phyloP scores from a whole-genome alignment of 805 yeast genomes.

The Zygoascus flipseniorum region DNA sequence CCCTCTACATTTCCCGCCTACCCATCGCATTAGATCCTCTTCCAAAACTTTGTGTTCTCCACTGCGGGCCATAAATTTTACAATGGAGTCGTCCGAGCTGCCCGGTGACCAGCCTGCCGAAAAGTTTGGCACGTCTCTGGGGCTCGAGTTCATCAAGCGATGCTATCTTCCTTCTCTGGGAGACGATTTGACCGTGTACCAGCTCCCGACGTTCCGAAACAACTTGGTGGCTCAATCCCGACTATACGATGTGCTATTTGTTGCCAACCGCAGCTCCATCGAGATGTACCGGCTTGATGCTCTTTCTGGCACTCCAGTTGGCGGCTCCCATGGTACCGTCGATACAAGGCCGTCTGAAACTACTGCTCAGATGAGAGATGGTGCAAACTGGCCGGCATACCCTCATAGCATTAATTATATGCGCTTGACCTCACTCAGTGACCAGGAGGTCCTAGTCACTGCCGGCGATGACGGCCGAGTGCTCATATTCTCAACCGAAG shows the following conservation, averaged over 20 bases:
- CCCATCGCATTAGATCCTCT: too few relatives aligned
- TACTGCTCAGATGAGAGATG: slow-evolving; percentile 32
- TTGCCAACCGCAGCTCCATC: background rate
- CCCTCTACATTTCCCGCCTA: too few relatives aligned
- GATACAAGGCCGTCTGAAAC: slow-evolving; percentile 38
- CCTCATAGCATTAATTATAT: slow-evolving; percentile 53
- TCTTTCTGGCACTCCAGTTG: background rate
- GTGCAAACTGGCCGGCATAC: slow-evolving; percentile 43
- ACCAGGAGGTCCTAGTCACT: slow-evolving; percentile 35
- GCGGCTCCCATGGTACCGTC: slow-evolving; percentile 17
- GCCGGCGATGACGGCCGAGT: slow-evolving; percentile 52
- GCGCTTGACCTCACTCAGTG: slow-evolving; percentile 29
- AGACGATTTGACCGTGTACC: background rate
- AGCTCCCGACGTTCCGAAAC: slow-evolving; percentile 5
- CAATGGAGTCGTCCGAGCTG: background rate
- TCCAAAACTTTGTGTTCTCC: too few relatives aligned
- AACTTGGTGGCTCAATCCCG: slow-evolving; percentile 5
- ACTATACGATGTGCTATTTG: background rate
- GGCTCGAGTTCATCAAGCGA: background rate
- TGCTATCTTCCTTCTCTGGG: background rate
- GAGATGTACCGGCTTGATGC: background rate
- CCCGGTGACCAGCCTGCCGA: slow-evolving; percentile 4
- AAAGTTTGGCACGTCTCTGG: background rate
- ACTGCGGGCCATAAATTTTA: too few relatives aligned
- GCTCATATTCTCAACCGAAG: slow-evolving; percentile 26